These are phyloP conservation scores for Neostapfia colusana DNA, from an alignment of 176 grass and related monocot species.

Conservation along the genomic window DNA sequence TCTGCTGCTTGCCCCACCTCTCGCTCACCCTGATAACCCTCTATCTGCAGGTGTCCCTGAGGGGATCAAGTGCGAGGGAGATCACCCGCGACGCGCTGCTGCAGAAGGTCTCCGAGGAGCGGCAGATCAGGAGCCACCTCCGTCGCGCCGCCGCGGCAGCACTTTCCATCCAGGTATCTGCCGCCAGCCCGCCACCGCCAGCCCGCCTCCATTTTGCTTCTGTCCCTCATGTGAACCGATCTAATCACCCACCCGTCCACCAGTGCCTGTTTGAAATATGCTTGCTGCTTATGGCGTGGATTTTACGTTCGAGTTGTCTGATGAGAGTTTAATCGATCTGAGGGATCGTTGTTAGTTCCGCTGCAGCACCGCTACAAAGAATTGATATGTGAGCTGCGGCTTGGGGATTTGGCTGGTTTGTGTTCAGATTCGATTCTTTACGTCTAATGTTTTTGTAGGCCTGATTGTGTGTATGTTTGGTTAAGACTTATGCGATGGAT, in stretches of 20 bases:
- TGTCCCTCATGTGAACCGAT: neutral
- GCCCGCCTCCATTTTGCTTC: neutral
- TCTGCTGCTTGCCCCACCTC: neutral
- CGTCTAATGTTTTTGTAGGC: neutral
- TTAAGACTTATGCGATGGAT: neutral
- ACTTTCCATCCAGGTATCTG: conserved; percentile 72
- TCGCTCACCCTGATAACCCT: neutral
- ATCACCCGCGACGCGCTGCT: conserved; percentile 88
- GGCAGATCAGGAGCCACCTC: conserved; percentile 76
- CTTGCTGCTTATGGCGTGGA: neutral
- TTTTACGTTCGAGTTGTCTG: neutral
- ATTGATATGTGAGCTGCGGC: neutral
- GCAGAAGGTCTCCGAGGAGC: conserved; percentile 88
- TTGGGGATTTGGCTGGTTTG: neutral
- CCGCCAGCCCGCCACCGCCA: neutral
- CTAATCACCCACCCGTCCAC: neutral
- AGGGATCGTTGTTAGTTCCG: neutral
- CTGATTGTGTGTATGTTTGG: neutral
- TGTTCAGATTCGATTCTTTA: neutral
- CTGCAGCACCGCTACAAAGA: neutral
- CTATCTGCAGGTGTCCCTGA: conserved; percentile 65
- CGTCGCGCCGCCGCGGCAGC: conserved; percentile 69
- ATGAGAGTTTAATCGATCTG: neutral
- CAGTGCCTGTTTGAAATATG: conserved; percentile 19
- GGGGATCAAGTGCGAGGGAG: conserved; percentile 86